Percentiles rank a stretch among this genome's conserved stretches.
phyloP scores from a whole-genome alignment of 148 eudicot species.

The Mesembryanthemum crystallinum region DNA sequence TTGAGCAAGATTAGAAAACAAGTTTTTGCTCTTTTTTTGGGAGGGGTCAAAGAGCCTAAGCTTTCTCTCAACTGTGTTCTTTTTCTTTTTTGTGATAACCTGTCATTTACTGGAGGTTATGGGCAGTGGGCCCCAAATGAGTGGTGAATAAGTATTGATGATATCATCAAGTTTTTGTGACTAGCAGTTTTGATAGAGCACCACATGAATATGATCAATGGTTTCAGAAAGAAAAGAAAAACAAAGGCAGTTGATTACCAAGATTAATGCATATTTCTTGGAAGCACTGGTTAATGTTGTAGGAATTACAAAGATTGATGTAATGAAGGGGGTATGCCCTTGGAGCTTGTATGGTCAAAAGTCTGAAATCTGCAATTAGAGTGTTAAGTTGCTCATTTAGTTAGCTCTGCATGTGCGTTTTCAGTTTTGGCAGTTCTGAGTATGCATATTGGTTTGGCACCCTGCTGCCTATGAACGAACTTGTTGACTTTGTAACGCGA shows the following conservation, averaged over 20 bases:
- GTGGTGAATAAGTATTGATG: neutral
- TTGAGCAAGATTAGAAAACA: neutral
- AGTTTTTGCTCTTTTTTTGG: neutral
- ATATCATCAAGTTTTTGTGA: neutral
- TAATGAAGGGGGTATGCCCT: neutral
- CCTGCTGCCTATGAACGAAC: neutral
- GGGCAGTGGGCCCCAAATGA: neutral
- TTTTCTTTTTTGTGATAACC: neutral
- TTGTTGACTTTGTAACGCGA: neutral
- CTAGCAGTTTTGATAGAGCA: neutral
- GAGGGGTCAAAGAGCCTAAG: neutral
- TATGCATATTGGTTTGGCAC: neutral
- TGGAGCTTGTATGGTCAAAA: neutral
- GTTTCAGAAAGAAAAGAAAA: neutral
- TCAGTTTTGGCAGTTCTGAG: too few relatives aligned
- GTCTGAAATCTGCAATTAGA: neutral
- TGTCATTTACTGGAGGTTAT: neutral
- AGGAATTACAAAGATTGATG: neutral
- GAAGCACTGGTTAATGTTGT: neutral
- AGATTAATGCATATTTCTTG: neutral
- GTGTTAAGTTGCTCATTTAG: neutral
- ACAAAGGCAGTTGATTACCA: neutral
- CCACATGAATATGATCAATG: neutral
- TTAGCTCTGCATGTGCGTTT: too few relatives aligned
- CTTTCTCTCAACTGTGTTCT: neutral